Evolutionary conservation across 768 basidiomycete genomes (phyloP).

Genomic region (Leccinum obscurum): DNA sequence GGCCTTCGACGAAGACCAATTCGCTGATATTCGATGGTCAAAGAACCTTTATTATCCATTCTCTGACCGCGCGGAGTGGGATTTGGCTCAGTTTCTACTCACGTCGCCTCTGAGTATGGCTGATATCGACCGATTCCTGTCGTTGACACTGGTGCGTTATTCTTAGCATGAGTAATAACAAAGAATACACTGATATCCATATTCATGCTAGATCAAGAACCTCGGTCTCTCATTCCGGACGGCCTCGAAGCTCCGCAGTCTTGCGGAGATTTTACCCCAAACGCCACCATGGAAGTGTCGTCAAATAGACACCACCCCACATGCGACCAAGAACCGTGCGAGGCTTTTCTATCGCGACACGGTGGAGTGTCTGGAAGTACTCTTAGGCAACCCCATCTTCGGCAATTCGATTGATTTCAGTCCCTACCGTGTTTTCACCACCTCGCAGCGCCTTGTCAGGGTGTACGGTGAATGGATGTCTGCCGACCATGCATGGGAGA

Average conservation of each 20-base stretch:
- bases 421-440: conserved; percentile 15
- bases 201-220: background rate
- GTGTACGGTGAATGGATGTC: conserved; percentile 27
- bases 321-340: background rate
- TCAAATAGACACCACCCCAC: background rate
- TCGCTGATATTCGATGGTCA: background rate
- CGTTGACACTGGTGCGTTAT: background rate
- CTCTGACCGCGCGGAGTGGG: background rate
- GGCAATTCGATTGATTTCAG: conserved; percentile 10
- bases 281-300: background rate
- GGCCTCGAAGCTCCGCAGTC: conserved; percentile 16
- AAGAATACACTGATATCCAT: background rate
- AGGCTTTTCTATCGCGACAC: background rate
- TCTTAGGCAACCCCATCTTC: background rate
- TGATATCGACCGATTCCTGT: background rate
- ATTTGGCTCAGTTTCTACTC: background rate
- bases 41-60: background rate
- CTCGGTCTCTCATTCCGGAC: conserved; percentile 20
- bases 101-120: background rate
- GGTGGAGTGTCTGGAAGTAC: background rate
- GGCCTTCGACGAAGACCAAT: background rate
- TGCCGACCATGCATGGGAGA: conserved; percentile 26
- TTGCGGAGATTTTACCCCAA: background rate
- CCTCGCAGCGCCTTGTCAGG: conserved; percentile 3
- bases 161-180: no score